phyloP scores from a whole-genome alignment of 192 early-diverging fungal genomes.

The Backusella westeae region DNA sequence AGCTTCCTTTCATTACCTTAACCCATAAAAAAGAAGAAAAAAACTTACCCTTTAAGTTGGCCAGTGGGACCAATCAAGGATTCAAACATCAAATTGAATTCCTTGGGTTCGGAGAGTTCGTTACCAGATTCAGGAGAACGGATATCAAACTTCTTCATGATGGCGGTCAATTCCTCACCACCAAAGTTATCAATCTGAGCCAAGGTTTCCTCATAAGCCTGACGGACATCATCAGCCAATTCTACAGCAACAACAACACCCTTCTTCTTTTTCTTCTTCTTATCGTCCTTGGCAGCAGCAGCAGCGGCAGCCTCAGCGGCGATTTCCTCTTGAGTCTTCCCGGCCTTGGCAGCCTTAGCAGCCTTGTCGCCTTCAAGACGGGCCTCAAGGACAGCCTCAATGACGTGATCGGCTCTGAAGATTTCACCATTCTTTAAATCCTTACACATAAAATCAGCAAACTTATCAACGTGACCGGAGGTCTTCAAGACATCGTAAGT shows the following conservation, averaged over 20 bases:
- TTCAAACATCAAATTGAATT: constrained; percentile 99
- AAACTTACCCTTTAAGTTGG: constrained; percentile 74
- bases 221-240: constrained; percentile 58
- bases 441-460: constrained; percentile 98
- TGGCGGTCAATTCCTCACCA: constrained; percentile 79
- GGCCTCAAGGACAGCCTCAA: constrained; percentile 90
- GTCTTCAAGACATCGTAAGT: constrained; percentile 94
- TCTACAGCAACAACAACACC: constrained; percentile 59
- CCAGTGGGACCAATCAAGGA: constrained; percentile 98
- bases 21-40: background rate
- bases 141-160: constrained; percentile 84
- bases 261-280: constrained; percentile 75
- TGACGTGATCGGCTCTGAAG: constrained; percentile 96
- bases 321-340: constrained; percentile 24
- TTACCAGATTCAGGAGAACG: constrained; percentile 91
- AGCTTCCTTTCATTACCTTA: background rate
- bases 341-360: constrained; percentile 56
- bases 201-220: constrained; percentile 82
- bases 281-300: constrained; percentile 44
- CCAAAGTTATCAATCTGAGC: constrained; percentile 95
- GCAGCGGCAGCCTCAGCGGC: constrained; percentile 14
- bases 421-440: constrained; percentile 91
- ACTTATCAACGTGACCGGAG: constrained; percentile 98
- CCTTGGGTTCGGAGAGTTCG: constrained; percentile 81
- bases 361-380: constrained; percentile 84